These are phyloP conservation scores for Aspergillus nomiae DNA, from an alignment of 2,329 filamentous ascomycete species.

Conservation along the genomic window DNA sequence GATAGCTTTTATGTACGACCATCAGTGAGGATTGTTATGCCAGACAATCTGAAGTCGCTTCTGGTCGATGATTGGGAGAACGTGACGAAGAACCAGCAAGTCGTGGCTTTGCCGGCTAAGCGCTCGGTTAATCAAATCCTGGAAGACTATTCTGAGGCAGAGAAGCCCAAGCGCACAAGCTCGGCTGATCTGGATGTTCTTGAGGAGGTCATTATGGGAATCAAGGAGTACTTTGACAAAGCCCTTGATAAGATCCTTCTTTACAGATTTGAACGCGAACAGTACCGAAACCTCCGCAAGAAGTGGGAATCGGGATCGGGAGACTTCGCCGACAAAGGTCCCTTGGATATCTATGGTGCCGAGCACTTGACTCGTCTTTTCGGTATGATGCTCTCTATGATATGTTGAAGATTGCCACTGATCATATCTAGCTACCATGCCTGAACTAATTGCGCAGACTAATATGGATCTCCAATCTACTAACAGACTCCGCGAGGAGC, in stretches of 20 bases:
- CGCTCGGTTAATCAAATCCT: conserved; percentile 77
- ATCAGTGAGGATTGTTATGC: conserved; percentile 81
- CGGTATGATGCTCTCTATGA: conserved; percentile 59
- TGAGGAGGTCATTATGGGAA: conserved; percentile 81
- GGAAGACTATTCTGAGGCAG: conserved; percentile 74
- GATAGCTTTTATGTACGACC: conserved; percentile 82
- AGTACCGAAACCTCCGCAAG: conserved; percentile 78
- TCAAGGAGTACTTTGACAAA: conserved; percentile 94
- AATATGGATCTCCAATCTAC: conserved; percentile 97
- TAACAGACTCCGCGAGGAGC: conserved; percentile 82
- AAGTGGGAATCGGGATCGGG: conserved; percentile 65
- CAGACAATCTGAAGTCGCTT: conserved; percentile 86
- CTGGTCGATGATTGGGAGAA: conserved; percentile 99
- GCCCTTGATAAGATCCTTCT: conserved; percentile 83
- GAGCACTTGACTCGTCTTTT: conserved; percentile 90
- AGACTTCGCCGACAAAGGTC: conserved; percentile 68
- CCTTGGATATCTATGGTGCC: conserved; percentile 84
- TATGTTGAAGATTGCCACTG: conserved; percentile 10
- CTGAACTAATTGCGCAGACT: conserved; percentile 92
- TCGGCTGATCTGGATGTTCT: conserved; percentile 76
- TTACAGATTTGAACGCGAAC: conserved; percentile 89
- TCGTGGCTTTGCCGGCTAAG: conserved; percentile 79
- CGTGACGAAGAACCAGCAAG: conserved; percentile 89
- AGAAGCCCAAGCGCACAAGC: conserved; percentile 66
- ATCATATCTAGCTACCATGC: conserved; percentile 71